Base-by-base conservation (phyloP, 106 monocot species). In the Dactylorhiza incarnata region DNA sequence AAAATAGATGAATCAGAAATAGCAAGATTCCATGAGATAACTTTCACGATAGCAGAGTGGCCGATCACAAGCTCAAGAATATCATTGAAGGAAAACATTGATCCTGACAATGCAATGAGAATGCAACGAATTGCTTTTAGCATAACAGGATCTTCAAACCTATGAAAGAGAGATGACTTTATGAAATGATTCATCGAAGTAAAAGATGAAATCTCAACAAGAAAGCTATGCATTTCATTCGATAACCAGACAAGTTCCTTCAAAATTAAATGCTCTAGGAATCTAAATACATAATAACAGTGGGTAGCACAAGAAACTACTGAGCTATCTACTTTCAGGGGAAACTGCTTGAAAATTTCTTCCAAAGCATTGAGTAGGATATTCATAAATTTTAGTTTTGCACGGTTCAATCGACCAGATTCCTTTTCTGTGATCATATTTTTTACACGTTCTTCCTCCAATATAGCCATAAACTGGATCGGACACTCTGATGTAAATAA, bases 61-160 rank as follows among this genome's bases (percentile, higher is more conserved):
- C 89, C 93, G 75, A 94, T 79, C 72, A 94, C 74, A 55, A 89
- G 87, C 23, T 85, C 89, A 73, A 99, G 78, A 54, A 91, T 77
- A 81, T 89, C 84, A 69, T 44, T 14, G 73, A 87, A 61, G 6
- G 84, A 76, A 78, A 82, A 80, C 47, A 20, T 73, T 26, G 83
- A 84, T 76, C 85, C 81, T 55, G 91, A 76, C 29, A 94, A 72
- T 49, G 78, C 73, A 69, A 75, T 79, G 75, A 93, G 80, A 76
- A 99, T 77, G 65, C 83, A 81, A 14, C 87, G 83, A 29, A 99
- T 77, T 75, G 84, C 87, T 79, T 78, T 93, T 63, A 99, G 59
- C 49, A 85, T 86, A 79, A 77, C 49, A 78, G 91, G 86, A 83
- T 94, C 94, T 29, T 81, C 89, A 86, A 94, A 94, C 73, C 97